These are phyloP conservation scores for Xylaria sp. DNA, from an alignment of 2,329 filamentous ascomycete species.

Conservation along the genomic window DNA sequence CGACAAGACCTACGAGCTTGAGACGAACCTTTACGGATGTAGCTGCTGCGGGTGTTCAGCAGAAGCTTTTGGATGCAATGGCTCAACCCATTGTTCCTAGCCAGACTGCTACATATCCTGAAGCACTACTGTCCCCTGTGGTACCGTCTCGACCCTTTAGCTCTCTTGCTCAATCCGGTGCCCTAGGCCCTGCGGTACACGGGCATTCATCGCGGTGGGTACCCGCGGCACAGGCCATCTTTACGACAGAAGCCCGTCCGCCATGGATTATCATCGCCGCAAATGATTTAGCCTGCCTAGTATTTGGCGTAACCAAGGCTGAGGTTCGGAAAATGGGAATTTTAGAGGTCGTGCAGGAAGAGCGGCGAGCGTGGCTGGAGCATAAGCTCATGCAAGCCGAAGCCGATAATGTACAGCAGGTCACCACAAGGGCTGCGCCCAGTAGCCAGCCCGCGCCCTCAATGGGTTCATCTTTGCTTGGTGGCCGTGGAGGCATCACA, in stretches of 20 bases:
- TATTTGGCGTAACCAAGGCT: constrained; percentile 98
- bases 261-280: constrained; percentile 97
- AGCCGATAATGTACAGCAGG: constrained; percentile 51
- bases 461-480: constrained; percentile 62
- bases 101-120: constrained; percentile 46
- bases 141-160: constrained; percentile 48
- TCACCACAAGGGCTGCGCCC: constrained; percentile 45
- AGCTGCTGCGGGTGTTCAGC: constrained; percentile 74
- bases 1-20: constrained; percentile 68
- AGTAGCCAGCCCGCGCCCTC: constrained; percentile 47
- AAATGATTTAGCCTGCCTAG: constrained; percentile 92
- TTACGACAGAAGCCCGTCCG: constrained; percentile 87
- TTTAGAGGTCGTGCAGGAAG: constrained; percentile 89
- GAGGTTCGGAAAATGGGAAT: constrained; percentile 96
- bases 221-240: constrained; percentile 92
- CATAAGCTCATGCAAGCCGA: constrained; percentile 76
- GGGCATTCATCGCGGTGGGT: constrained; percentile 90
- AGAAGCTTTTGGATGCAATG: constrained; percentile 83
- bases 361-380: constrained; percentile 87
- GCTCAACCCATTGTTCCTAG: constrained; percentile 75
- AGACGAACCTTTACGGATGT: constrained; percentile 91
- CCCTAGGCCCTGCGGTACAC: constrained; percentile 70
- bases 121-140: constrained; percentile 51
- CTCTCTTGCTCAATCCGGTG: constrained; percentile 51
- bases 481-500: constrained; percentile 77